Percentiles rank a stretch among this genome's conserved stretches.
These are phyloP conservation scores for Xylaria venustula DNA, from an alignment of 495 filamentous ascomycete species.

Conservation along the genomic window DNA sequence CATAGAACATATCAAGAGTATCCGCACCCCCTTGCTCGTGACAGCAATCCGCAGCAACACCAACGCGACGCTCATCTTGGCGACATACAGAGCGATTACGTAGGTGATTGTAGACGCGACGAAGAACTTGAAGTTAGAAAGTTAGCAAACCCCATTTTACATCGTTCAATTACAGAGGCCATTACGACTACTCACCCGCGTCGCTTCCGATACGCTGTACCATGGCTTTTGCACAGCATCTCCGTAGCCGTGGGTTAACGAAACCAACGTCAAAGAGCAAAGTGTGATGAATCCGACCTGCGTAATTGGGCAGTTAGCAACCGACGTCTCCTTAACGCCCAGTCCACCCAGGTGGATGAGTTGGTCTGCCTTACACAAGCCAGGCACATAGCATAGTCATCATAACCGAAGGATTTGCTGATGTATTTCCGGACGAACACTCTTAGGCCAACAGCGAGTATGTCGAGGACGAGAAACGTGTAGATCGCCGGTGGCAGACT, in stretches of 20 bases:
- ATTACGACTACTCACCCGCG: slow-evolving; percentile 6
- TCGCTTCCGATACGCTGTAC: background rate
- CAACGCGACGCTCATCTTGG: slow-evolving; percentile 13
- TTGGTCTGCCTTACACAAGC: slow-evolving; percentile 9
- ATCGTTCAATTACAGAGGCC: background rate
- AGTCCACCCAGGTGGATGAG: too few species aligned
- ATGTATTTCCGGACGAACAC: slow-evolving; percentile 11
- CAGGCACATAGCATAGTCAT: slow-evolving; percentile 14
- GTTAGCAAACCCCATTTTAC: background rate
- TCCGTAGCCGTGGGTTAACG: slow-evolving; percentile 8
- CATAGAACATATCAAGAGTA: slow-evolving; percentile 7
- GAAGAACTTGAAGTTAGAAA: background rate
- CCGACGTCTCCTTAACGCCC: too few species aligned
- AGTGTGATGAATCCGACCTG: slow-evolving; percentile 10
- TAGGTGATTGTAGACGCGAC: slow-evolving; percentile 16
- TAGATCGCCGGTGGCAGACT: slow-evolving; percentile 15
- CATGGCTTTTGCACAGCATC: background rate
- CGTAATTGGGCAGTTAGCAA: background rate
- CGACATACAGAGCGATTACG: slow-evolving; percentile 13
- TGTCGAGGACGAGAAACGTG: slow-evolving; percentile 13
- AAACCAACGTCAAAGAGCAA: slow-evolving; percentile 12
- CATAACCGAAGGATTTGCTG: slow-evolving; percentile 16
- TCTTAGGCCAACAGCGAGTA: slow-evolving; percentile 6
- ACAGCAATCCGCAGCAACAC: slow-evolving; percentile 13
- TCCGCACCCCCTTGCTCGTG: slow-evolving; percentile 10